Base-by-base conservation (phyloP, 495 filamentous ascomycete species). In the Penicillium alfredii region DNA sequence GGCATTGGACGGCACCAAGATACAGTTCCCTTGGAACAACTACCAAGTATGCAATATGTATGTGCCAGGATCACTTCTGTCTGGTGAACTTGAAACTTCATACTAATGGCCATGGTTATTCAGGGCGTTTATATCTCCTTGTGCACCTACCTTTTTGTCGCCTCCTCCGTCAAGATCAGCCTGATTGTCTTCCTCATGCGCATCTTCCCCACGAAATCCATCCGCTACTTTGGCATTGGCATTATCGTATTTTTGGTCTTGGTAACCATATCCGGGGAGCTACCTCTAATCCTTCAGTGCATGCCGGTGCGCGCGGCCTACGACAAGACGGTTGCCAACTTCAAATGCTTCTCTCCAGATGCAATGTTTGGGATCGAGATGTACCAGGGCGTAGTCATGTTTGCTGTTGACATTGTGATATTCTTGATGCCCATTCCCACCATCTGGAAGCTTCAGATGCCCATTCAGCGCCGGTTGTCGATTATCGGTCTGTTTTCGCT, bases 401-500 rank as follows among this genome's bases (percentile, higher is more conserved):
- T 76, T 39, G 4, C 73, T 9, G 56, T 67, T 10, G 74, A 77
- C 44, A 45, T 74, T 32, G 65, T 62, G 56, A 72, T 77, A 37
- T 43, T 78, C 31, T 15, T 45, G 1, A 56, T 78, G 4, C 74
- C 72, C 8, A 51, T 77, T 20, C 56, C 55, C 14, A 69, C 67
- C 2, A 59, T 77, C 9, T 55, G 53, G 34, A 38, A 48, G 7
- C 58, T 71, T 37, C 58, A 66, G 25, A 67, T 68, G 24, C 68
- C 68, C 0, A 51, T 51, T 12, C 53, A 48, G 25, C 64, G 63
- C 21, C 77, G 76, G 49, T 43, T 75, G 9, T 66, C 60, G 6
- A 53, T 77, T 11, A 50, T 70, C 28, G 57, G 56, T n/a, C 49
- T 77, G 3, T 77, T 77, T 34, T 50, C 68, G 14, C 44, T 77